phyloP scores from a whole-genome alignment of 2,329 filamentous ascomycete species.

The Calonectria multiphialidica region DNA sequence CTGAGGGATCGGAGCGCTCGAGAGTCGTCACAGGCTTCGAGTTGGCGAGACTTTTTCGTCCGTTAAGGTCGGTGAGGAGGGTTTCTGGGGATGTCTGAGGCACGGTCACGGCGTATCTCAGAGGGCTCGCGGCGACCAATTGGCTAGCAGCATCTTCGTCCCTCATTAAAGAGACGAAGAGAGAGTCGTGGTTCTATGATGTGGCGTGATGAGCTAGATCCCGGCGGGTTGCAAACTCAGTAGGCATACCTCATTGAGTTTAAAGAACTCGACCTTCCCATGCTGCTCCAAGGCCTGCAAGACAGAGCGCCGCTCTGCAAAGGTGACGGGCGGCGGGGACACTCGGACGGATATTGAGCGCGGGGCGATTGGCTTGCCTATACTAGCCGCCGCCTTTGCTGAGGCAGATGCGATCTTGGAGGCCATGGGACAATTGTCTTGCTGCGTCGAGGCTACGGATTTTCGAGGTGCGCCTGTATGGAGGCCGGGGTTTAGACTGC shows the following conservation, averaged over 20 bases:
- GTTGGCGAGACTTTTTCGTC: conserved; percentile 28
- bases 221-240: neutral
- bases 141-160: conserved; percentile 52
- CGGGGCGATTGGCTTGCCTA: conserved; percentile 37
- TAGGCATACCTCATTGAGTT: conserved; percentile 41
- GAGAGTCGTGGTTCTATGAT: conserved; percentile 57
- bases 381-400: conserved; percentile 12
- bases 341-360: conserved; percentile 64
- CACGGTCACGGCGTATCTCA: conserved; percentile 57
- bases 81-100: conserved; percentile 43
- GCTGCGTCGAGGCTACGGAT: neutral
- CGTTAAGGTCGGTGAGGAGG: conserved; percentile 49
- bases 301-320: conserved; percentile 68
- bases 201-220: neutral
- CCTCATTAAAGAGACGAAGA: conserved; percentile 64
- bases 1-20: neutral
- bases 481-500: neutral
- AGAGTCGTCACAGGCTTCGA: conserved; percentile 9
- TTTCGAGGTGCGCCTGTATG: neutral
- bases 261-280: conserved; percentile 65
- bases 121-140: conserved; percentile 59
- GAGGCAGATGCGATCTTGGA: neutral
- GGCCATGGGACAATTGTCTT: neutral
- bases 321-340: conserved; percentile 61
- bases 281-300: conserved; percentile 63